Evolutionary conservation across 148 eudicot genomes (phyloP).

Genomic region (Arbutus unedo): DNA sequence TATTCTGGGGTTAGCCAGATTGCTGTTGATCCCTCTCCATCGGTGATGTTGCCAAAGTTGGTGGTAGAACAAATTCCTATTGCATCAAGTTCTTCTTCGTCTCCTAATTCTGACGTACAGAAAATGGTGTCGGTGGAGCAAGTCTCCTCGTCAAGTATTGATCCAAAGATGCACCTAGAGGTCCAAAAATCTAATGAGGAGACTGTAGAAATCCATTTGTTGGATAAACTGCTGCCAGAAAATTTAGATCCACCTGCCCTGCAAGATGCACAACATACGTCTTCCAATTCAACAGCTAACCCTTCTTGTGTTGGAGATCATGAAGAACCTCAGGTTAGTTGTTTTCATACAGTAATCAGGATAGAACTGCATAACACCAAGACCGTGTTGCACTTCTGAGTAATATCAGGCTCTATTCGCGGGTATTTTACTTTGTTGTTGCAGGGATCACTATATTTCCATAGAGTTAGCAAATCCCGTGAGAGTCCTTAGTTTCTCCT

Average conservation of each 20-base stretch:
- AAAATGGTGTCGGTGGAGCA: constrained; percentile 16
- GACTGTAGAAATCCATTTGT: constrained; percentile 9
- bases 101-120: constrained; percentile 27
- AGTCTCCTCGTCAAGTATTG: background rate
- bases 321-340: background rate
- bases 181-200: constrained; percentile 4
- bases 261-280: background rate
- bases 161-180: constrained; percentile 10
- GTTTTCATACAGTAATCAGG: background rate
- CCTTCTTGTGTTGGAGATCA: background rate
- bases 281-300: background rate
- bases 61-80: constrained; percentile 15
- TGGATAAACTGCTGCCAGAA: constrained; percentile 1
- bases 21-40: constrained; percentile 2
- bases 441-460: background rate
- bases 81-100: constrained; percentile 20
- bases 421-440: background rate
- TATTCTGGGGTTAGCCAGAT: constrained; percentile 1
- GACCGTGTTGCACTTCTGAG: background rate
- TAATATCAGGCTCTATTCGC: background rate
- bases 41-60: constrained; percentile 2
- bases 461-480: background rate
- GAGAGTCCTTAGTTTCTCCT: background rate
- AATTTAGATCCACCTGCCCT: background rate
- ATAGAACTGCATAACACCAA: background rate